Conservation (phyloP, 371 early-diverging fungal genomes). For the Chytridiales sp. region DNA sequence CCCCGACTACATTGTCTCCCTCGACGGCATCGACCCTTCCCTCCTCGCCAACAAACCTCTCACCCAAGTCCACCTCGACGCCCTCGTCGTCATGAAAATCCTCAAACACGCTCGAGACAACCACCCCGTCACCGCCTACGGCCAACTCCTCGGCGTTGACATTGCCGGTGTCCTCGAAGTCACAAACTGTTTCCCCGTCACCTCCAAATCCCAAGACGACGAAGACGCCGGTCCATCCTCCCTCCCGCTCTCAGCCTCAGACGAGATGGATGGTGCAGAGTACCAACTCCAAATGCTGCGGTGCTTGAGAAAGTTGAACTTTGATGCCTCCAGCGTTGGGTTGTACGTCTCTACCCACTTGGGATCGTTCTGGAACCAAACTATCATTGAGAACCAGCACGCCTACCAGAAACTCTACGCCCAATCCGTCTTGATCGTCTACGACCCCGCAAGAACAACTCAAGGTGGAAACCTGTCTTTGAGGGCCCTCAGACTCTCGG, state of each 20-base stretch:
- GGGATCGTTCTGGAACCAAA: conserved; percentile 87
- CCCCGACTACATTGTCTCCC: conserved; percentile 52
- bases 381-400: conserved; percentile 86
- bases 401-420: conserved; percentile 85
- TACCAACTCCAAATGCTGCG: conserved; percentile 92
- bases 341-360: conserved; percentile 92
- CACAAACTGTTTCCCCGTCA: conserved; percentile 85
- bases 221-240: conserved; percentile 8
- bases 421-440: conserved; percentile 86
- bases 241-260: conserved; percentile 13
- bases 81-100: conserved; percentile 83
- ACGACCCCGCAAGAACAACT: conserved; percentile 81
- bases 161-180: conserved; percentile 82
- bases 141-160: conserved; percentile 86
- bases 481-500: conserved; percentile 84
- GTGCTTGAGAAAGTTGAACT: conserved; percentile 88
- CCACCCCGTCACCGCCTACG: conserved; percentile 70
- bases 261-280: conserved; percentile 62
- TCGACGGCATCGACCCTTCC: conserved; percentile 42
- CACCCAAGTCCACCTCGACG: conserved; percentile 41
- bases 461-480: conserved; percentile 81
- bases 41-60: conserved; percentile 37
- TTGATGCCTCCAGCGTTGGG: conserved; percentile 95
- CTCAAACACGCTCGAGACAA: conserved; percentile 84
- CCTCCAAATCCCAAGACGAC: conserved; percentile 32